phyloP scores from a whole-genome alignment of 2,329 filamentous ascomycete species.

The Xylariaceae sp. region DNA sequence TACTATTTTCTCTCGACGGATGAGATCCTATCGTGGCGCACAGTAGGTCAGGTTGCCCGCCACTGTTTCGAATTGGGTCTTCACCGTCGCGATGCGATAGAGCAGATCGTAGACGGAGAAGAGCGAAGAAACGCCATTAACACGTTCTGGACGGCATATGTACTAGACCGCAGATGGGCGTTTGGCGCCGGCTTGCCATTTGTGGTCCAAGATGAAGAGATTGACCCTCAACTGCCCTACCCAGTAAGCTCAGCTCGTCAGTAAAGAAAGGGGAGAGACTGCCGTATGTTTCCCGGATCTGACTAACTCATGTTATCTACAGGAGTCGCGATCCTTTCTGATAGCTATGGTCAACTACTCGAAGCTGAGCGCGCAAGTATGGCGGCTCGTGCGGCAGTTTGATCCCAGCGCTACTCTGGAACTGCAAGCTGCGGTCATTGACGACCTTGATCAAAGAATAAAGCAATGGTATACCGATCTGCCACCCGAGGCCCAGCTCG shows the following conservation, averaged over 20 bases:
- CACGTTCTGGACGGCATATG: conserved; percentile 83
- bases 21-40: conserved; percentile 79
- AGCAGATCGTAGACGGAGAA: conserved; percentile 63
- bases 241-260: conserved; percentile 58
- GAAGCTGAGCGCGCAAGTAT: conserved; percentile 78
- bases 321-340: conserved; percentile 56
- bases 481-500: conserved; percentile 49
- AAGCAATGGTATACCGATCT: conserved; percentile 81
- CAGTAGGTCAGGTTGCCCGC: conserved; percentile 77
- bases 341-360: conserved; percentile 83
- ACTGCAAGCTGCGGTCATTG: conserved; percentile 69
- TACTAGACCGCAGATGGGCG: conserved; percentile 81
- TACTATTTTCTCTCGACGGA: conserved; percentile 86
- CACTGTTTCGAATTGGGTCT: conserved; percentile 78
- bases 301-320: not conserved
- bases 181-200: conserved; percentile 88
- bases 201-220: conserved; percentile 78
- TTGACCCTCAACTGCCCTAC: conserved; percentile 73
- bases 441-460: conserved; percentile 76
- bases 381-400: conserved; percentile 71
- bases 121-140: conserved; percentile 65
- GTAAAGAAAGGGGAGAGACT: no score
- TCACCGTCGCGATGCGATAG: conserved; percentile 72
- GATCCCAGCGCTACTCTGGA: conserved; percentile 58
- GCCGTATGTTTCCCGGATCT: no score